Evolutionary conservation across 768 basidiomycete species (phyloP), one percentile per base, ranked within the genome.

Genomic region (Lentinula edodes): DNA sequence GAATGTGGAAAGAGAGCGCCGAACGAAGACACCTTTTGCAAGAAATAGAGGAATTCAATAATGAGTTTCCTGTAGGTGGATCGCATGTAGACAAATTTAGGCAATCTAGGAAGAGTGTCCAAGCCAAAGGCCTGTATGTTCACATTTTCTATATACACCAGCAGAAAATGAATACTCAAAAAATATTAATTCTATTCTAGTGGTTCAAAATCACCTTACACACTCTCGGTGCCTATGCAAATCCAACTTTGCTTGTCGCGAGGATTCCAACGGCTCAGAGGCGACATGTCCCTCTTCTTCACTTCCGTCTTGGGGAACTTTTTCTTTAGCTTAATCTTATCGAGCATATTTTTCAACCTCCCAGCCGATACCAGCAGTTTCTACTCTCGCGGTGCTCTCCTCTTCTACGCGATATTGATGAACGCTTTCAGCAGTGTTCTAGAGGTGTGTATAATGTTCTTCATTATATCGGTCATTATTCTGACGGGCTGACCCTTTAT

Each of bases 201-300:
- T 74, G 67, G 52, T 1, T 42, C 66, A 2, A 63, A 56, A 51
- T 67, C 75, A 0, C 74, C 80, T 0, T 83, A 80, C 68, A 78
- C 74, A 13, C 69, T 84, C 34, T 80, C 78, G 12, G 39, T 78
- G 45, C 73, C 69, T 1, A 75, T 73, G 65, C 83, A 84, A 64
- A 67, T 82, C 59, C 68, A 72, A 23, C 70, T 79, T 5, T 80
- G 80, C 59, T 73, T 83, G 60, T 63, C 65, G 3, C 73, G 83
- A 32, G 78, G 80, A 2, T 77, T 76, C 68, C 77, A 77, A 69
- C 73, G 82, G 60, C 67, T 82, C 18, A 70, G 66, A 35, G 80
- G 78, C 10, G 81, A 83, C 64, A 60, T 71, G 45, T 58, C 64
- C 10, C 67, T 69, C 3, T 68, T 68, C 36, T 64, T 63, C 9